Conservation (phyloP, 495 filamentous ascomycete species). For the Podospora bellae-mahoneyi region DNA sequence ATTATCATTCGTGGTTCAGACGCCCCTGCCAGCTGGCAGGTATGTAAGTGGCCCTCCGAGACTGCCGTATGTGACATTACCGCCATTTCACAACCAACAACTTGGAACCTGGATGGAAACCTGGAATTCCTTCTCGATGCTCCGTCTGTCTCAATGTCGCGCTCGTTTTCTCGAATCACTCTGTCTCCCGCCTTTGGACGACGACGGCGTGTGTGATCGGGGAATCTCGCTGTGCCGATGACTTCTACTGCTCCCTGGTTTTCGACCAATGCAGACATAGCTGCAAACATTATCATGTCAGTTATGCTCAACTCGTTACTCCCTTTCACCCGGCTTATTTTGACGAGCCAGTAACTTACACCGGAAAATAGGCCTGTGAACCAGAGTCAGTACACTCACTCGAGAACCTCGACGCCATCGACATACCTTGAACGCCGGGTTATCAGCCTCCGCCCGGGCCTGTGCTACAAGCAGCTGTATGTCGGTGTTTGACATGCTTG, state of each 20-base stretch:
- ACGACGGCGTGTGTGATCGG: slow-evolving; percentile 19
- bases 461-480: slow-evolving; percentile 63
- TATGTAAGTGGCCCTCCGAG: neutral
- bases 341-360: slow-evolving; percentile 50
- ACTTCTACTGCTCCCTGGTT: slow-evolving; percentile 38
- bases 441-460: slow-evolving; percentile 64
- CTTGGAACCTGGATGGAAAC: neutral
- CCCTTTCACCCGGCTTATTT: neutral
- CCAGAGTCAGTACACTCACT: neutral
- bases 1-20: neutral
- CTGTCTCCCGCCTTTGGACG: slow-evolving; percentile 26
- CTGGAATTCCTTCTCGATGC: neutral
- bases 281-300: slow-evolving; percentile 32
- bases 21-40: neutral
- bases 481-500: slow-evolving; percentile 58
- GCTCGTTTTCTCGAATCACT: slow-evolving; percentile 31
- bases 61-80: neutral
- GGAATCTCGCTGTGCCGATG: slow-evolving; percentile 23
- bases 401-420: neutral
- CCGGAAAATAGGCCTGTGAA: slow-evolving; percentile 64
- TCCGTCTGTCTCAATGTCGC: slow-evolving; percentile 16
- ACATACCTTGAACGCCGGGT: slow-evolving; percentile 58
- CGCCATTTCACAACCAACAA: neutral
- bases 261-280: slow-evolving; percentile 54
- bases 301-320: neutral